Evolutionary conservation across 208 protist species (phyloP).

Genomic region (Blastocrithidia nonstop): DNA sequence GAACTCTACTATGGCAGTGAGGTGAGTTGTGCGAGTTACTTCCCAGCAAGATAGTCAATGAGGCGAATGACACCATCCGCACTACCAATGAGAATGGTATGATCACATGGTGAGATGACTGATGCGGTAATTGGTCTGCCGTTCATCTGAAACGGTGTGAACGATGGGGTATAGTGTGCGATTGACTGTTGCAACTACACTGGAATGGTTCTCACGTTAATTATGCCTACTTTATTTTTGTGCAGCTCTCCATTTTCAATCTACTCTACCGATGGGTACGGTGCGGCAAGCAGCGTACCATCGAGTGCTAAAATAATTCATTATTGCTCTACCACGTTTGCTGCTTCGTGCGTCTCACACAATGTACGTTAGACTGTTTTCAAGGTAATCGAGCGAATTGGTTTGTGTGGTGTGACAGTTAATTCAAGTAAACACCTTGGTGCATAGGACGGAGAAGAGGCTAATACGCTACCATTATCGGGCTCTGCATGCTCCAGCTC

Average conservation of each 20-base stretch:
- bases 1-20: neutral
- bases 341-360: too few relatives aligned
- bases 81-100: conserved; percentile 76
- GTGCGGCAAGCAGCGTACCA: conserved; percentile 29
- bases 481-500: conserved; percentile 78
- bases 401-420: conserved; percentile 14
- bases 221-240: too few relatives aligned
- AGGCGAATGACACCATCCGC: conserved; percentile 85
- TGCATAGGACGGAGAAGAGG: conserved; percentile 52
- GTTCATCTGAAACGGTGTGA: conserved; percentile 58
- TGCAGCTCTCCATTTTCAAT: conserved; percentile 2
- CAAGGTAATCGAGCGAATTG: conserved; percentile 57
- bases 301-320: conserved; percentile 81
- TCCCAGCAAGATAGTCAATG: conserved; percentile 73
- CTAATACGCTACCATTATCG: conserved; percentile 37
- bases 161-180: neutral
- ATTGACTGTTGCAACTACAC: too few relatives aligned
- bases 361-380: too few relatives aligned
- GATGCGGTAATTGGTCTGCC: conserved; percentile 76
- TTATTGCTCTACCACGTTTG: too few relatives aligned
- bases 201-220: too few relatives aligned
- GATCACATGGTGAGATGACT: conserved; percentile 54
- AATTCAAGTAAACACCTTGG: conserved; percentile 73
- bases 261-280: conserved; percentile 11
- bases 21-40: conserved; percentile 12